A percentile compares a stretch with the other conserved stretches of the same genome.
Evolutionary conservation across 2,329 filamentous ascomycete genomes (phyloP).

Genomic region (Diplodia intermedia): DNA sequence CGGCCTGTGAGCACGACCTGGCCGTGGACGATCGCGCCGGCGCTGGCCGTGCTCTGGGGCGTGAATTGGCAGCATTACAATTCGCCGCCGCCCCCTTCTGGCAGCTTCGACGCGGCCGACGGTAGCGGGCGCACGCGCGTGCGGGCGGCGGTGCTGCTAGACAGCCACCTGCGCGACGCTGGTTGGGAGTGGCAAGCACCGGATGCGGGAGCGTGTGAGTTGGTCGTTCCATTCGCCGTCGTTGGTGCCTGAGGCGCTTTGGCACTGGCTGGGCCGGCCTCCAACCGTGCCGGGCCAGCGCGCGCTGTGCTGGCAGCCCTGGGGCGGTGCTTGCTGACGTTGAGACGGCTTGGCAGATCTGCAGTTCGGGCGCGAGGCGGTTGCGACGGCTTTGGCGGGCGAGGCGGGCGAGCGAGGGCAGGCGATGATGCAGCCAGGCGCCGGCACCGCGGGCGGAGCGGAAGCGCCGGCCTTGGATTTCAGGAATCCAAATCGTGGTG

Average conservation of each 20-base stretch:
- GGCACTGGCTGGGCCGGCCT: background rate
- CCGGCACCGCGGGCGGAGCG: background rate
- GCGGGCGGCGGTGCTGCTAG: conserved; percentile 16
- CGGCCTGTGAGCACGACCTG: conserved; percentile 51
- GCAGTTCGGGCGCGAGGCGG: conserved; percentile 21
- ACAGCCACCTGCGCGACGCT: conserved; percentile 1
- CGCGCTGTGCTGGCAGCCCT: conserved; percentile 7
- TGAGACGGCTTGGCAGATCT: conserved; percentile 27
- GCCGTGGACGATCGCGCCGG: conserved; percentile 55
- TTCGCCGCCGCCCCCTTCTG: background rate
- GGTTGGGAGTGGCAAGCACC: conserved; percentile 22
- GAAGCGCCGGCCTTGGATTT: conserved; percentile 28
- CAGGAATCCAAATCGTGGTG: conserved; percentile 25
- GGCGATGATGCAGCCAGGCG: background rate
- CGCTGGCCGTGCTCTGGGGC: conserved; percentile 53
- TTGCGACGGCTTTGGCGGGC: conserved; percentile 15
- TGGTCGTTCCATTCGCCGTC: background rate
- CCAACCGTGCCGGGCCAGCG: background rate
- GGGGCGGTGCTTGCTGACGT: conserved; percentile 20
- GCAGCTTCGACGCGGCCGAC: conserved; percentile 5
- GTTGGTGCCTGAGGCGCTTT: background rate
- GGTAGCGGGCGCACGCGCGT: conserved; percentile 18
- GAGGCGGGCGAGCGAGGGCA: background rate
- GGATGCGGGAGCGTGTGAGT: conserved; percentile 29
- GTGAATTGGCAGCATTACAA: conserved; percentile 53